A percentile compares a stretch with the other conserved stretches of the same genome.
phyloP scores from a whole-genome alignment of 2,329 filamentous ascomycete genomes.

The Drechslerella coelobrocha region DNA sequence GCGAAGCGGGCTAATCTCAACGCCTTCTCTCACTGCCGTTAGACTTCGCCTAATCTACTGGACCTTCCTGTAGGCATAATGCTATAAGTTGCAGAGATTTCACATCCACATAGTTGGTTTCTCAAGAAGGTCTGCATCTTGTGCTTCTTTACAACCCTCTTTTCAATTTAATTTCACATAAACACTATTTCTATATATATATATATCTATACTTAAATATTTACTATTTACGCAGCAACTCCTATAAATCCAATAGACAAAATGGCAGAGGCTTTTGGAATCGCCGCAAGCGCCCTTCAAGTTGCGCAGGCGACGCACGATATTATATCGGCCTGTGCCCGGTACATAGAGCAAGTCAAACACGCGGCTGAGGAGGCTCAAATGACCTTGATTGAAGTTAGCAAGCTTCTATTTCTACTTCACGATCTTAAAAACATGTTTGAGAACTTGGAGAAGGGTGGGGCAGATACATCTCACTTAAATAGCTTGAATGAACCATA shows the following conservation, averaged over 20 bases:
- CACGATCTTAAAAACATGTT: conserved; percentile 12
- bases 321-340: conserved; percentile 15
- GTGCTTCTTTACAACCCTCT: too few relatives aligned
- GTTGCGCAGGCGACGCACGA: conserved; percentile 4
- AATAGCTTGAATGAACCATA: conserved; percentile 5
- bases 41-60: too few relatives aligned
- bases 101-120: too few relatives aligned
- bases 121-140: too few relatives aligned
- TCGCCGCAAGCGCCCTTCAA: conserved; percentile 12
- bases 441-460: conserved; percentile 5
- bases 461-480: conserved; percentile 16
- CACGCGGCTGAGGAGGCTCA: conserved; percentile 15
- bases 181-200: too few relatives aligned
- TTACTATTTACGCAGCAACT: too few relatives aligned
- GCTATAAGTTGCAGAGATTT: too few relatives aligned
- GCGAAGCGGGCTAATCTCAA: too few relatives aligned
- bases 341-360: conserved; percentile 21
- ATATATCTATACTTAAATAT: not conserved
- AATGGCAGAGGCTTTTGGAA: conserved; percentile 23
- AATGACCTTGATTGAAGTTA: conserved; percentile 9
- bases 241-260: too few relatives aligned
- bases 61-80: too few relatives aligned
- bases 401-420: conserved; percentile 14
- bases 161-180: too few relatives aligned
- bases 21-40: too few relatives aligned